Evolutionary conservation across 2,329 filamentous ascomycete species (phyloP).

Genomic region (Bipolaris victoriae): DNA sequence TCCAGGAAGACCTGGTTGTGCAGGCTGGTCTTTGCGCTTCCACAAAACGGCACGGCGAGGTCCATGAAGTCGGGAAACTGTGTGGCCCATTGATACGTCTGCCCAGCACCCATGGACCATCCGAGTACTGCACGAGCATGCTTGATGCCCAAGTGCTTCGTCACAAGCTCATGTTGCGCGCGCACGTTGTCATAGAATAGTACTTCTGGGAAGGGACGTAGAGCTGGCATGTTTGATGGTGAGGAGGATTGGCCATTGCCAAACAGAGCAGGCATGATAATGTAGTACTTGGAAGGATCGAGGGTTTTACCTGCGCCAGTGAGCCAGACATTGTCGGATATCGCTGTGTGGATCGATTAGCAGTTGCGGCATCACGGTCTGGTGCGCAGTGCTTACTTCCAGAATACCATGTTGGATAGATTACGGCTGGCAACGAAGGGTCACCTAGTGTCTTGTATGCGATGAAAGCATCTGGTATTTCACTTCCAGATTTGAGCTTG

Average conservation of each 20-base stretch:
- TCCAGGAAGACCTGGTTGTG: constrained; percentile 74
- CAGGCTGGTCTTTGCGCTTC: constrained; percentile 66
- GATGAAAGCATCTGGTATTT: constrained; percentile 68
- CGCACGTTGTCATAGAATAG: constrained; percentile 72
- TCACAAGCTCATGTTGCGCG: constrained; percentile 71
- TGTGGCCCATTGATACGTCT: constrained; percentile 69
- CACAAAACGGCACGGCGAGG: constrained; percentile 69
- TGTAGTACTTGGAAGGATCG: constrained; percentile 69
- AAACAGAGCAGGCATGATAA: constrained; percentile 71
- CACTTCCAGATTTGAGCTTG: constrained; percentile 68
- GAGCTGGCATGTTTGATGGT: constrained; percentile 64
- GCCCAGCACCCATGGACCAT: constrained; percentile 74
- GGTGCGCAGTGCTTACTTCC: constrained; percentile 52
- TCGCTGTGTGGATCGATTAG: constrained; percentile 47
- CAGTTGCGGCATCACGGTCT: neutral
- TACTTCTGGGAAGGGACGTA: constrained; percentile 66
- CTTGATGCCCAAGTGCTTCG: constrained; percentile 64
- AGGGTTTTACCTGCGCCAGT: constrained; percentile 70
- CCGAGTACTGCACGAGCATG: constrained; percentile 69
- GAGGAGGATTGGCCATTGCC: constrained; percentile 72
- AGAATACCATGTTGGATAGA: constrained; percentile 81
- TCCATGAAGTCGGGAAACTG: constrained; percentile 71
- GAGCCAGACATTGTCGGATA: constrained; percentile 77
- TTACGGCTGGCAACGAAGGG: constrained; percentile 65
- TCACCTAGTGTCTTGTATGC: constrained; percentile 80